Evolutionary conservation across 169 alveolate species (phyloP), one percentile per base, ranked within the genome.

Genomic region (Cryptosporidium muris): DNA sequence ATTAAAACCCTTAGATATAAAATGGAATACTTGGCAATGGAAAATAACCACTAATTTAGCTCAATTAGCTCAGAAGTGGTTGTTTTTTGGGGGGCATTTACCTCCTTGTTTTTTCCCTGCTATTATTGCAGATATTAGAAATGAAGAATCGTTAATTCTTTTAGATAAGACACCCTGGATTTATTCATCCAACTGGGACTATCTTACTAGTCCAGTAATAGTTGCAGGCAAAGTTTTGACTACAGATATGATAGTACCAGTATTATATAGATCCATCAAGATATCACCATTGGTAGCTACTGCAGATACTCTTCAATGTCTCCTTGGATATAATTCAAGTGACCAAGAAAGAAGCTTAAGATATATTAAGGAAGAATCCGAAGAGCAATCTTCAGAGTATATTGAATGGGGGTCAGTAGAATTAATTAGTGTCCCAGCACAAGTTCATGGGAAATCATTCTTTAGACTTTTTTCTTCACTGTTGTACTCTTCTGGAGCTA

Each of bases 1-100:
- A 14, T 45, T 42, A 45, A 25, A 25, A 25, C 25, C 25, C 25
- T 74, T 74, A 34, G 85, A 74, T 16, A 68, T 63, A 8, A 74
- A 74, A 40, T 74, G 85, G 85, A 74, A 74, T 43, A 54, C 60
- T 54, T 74, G 85, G 85, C 85, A 74, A 58, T 74, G 85, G 85
- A 74, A 74, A 37, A 64, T 74, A 3, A 74, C 85, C 6, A 68
- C 85, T 36, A 74, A 74, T 40, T 64, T 74, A 14, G 85, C 85
- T 9, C 85, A 74, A 16, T 34, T 74, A 74, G 60, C 85, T 4
- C 54, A 74, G 60, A 74, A 74, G 60, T 74, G 85, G 85, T 51
- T 74, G 14, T 74, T 74, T 60, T 66, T 58, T 11, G 85, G 85
- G n/a, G 85, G 85, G 2, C 85, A 74, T 48, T 42, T 74, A 25